Conservation (phyloP, 768 basidiomycete genomes). For the Termitomyces sp. region DNA sequence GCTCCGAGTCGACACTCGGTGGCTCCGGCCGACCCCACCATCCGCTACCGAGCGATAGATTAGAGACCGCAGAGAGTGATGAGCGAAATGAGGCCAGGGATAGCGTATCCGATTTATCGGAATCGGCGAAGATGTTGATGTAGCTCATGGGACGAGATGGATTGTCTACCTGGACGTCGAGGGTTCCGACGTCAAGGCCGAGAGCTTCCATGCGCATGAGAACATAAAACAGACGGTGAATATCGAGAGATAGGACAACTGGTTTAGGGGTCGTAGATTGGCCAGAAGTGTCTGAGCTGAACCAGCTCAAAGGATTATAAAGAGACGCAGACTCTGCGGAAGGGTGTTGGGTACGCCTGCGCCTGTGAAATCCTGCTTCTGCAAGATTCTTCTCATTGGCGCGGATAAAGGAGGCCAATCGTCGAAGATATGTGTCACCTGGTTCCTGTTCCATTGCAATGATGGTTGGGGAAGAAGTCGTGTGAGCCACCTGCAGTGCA, state of each 20-base stretch:
- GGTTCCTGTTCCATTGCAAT: conserved; percentile 38
- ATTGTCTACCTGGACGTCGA: conserved; percentile 70
- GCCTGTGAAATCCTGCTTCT: conserved; percentile 47
- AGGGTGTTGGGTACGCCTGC: conserved; percentile 36
- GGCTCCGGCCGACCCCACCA: conserved; percentile 68
- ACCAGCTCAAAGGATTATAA: conserved; percentile 63
- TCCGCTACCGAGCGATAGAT: conserved; percentile 61
- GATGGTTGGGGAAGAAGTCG: conserved; percentile 8
- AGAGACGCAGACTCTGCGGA: conserved; percentile 29
- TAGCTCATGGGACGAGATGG: conserved; percentile 78
- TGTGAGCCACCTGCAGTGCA: conserved; percentile 10
- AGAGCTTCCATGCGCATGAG: conserved; percentile 82
- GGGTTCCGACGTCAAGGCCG: conserved; percentile 68
- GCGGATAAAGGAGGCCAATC: conserved; percentile 66
- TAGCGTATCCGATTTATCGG: conserved; percentile 67
- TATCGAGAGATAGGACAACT: conserved; percentile 63
- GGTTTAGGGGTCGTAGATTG: conserved; percentile 42
- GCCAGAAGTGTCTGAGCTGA: conserved; percentile 29
- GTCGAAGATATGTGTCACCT: conserved; percentile 74
- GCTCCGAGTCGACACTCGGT: conserved; percentile 59
- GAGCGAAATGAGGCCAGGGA: conserved; percentile 74
- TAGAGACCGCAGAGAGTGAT: conserved; percentile 71
- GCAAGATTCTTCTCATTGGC: conserved; percentile 70
- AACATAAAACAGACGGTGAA: conserved; percentile 83
- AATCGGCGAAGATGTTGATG: conserved; percentile 46